Evolutionary conservation across 805 yeast species (phyloP).

Genomic region (Yarrowia deformans): DNA sequence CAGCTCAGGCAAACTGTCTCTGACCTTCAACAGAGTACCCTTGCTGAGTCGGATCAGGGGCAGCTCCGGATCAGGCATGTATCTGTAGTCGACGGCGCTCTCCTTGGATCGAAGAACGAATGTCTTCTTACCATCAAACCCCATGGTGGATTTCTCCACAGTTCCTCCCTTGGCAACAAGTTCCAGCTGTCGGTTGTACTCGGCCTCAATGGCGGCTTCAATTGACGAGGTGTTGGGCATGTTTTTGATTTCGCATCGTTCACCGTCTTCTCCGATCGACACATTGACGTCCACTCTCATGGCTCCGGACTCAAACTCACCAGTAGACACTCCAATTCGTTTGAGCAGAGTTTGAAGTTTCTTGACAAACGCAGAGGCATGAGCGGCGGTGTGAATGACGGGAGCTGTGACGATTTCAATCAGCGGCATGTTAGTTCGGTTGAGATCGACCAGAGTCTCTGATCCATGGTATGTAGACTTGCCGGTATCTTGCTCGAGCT

Average conservation of each 20-base stretch:
- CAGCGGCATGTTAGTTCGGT: constrained; percentile 84
- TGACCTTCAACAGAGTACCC: constrained; percentile 55
- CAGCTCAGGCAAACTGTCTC: constrained; percentile 56
- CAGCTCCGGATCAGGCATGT: constrained; percentile 93
- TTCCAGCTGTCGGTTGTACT: constrained; percentile 71
- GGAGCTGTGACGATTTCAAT: constrained; percentile 93
- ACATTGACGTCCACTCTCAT: constrained; percentile 94
- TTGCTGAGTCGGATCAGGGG: constrained; percentile 62
- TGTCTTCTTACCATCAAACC: constrained; percentile 86
- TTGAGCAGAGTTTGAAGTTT: constrained; percentile 78
- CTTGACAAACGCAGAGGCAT: constrained; percentile 79
- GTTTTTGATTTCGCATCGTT: constrained; percentile 88
- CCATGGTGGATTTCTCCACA: constrained; percentile 74
- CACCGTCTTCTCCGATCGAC: constrained; percentile 69
- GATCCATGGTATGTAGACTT: constrained; percentile 64
- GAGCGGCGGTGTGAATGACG: constrained; percentile 70
- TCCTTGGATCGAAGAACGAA: constrained; percentile 77
- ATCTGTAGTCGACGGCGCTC: constrained; percentile 83
- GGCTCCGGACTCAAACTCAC: constrained; percentile 93
- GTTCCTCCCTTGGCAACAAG: constrained; percentile 54
- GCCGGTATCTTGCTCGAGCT: constrained; percentile 95
- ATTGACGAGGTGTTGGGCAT: constrained; percentile 85
- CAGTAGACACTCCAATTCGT: constrained; percentile 76
- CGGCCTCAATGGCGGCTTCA: constrained; percentile 72
- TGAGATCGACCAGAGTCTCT: constrained; percentile 69